Evolutionary conservation across 2,329 filamentous ascomycete species (phyloP).

Genomic region (Cladosporium sp.): DNA sequence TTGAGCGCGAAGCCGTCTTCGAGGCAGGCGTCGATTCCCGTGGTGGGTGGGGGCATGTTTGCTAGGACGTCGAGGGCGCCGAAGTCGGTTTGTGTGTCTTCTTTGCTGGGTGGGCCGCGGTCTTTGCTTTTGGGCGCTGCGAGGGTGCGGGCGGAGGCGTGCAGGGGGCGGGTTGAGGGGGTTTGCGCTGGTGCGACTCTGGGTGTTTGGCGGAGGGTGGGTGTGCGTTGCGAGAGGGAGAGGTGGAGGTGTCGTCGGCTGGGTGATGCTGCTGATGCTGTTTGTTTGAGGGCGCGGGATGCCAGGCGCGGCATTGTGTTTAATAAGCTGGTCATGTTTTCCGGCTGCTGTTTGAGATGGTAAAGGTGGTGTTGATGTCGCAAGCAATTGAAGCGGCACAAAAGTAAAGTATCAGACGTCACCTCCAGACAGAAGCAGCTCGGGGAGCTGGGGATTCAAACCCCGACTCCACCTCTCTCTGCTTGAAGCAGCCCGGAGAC

Average conservation of each 20-base stretch:
- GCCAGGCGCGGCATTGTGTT: conserved; percentile 5
- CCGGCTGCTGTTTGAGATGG: too few species aligned
- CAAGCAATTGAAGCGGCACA: too few species aligned
- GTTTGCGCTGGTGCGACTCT: neutral
- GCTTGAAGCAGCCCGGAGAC: too few species aligned
- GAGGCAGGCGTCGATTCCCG: conserved; percentile 76
- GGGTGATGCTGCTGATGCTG: too few species aligned
- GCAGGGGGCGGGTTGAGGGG: neutral
- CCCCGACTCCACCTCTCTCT: too few species aligned
- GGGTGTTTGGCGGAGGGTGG: neutral
- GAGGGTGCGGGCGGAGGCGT: conserved; percentile 5
- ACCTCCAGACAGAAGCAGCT: too few species aligned
- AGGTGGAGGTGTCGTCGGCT: conserved; percentile 15
- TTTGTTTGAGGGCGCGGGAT: conserved; percentile 5
- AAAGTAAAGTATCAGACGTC: too few species aligned
- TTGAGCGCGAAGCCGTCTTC: conserved; percentile 81
- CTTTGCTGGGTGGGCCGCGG: conserved; percentile 56
- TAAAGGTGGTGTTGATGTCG: too few species aligned
- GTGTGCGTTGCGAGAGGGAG: conserved; percentile 9
- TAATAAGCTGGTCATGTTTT: neutral
- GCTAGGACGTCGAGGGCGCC: conserved; percentile 71
- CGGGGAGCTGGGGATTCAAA: too few species aligned
- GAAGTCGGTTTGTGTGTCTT: conserved; percentile 68
- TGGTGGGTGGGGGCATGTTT: conserved; percentile 69
- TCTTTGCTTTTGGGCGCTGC: conserved; percentile 45